A percentile compares a stretch with the other conserved stretches of the same genome.
These are phyloP conservation scores for Geotrichum siamense DNA, from an alignment of 1,139 yeast species.

Conservation along the genomic window DNA sequence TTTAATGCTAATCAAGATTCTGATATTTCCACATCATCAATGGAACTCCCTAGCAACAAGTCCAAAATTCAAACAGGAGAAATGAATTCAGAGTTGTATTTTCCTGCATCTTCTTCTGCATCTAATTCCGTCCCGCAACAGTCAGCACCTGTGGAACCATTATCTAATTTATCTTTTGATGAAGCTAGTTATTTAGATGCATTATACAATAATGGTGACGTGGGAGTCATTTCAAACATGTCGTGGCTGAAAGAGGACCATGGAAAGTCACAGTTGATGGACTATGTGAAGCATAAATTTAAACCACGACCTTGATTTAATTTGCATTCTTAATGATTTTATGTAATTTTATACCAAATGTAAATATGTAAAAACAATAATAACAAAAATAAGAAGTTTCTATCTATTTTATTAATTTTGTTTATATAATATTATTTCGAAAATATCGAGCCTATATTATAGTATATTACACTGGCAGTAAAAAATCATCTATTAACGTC, in stretches of 20 bases:
- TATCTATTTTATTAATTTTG: too few relatives aligned
- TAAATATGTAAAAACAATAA: not conserved
- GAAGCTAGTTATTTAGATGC: slow-evolving; percentile 7
- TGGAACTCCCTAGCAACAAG: not conserved
- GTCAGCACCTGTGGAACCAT: not conserved
- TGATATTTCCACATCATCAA: not conserved
- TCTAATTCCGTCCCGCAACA: not conserved
- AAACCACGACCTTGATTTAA: not conserved
- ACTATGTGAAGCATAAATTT: slow-evolving; percentile 12
- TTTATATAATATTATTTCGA: too few relatives aligned
- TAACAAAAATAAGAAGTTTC: too few relatives aligned
- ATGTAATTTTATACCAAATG: not conserved
- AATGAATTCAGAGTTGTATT: not conserved
- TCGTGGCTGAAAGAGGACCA: slow-evolving; percentile 15
- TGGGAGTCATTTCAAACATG: slow-evolving; percentile 14
- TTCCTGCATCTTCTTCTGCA: not conserved
- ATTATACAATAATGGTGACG: slow-evolving; percentile 12
- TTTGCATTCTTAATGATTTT: not conserved
- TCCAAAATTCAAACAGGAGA: not conserved
- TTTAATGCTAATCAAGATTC: slow-evolving; percentile 4
- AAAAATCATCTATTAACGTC: too few relatives aligned
- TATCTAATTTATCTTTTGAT: not conserved
- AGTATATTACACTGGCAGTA: too few relatives aligned
- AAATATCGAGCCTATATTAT: too few relatives aligned
- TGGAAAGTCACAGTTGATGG: slow-evolving; percentile 15